A percentile compares a stretch with the other conserved stretches of the same genome.
Evolutionary conservation across 352 stramenopile genomes (phyloP).

Genomic region (Chrysophaeum taylorii): DNA sequence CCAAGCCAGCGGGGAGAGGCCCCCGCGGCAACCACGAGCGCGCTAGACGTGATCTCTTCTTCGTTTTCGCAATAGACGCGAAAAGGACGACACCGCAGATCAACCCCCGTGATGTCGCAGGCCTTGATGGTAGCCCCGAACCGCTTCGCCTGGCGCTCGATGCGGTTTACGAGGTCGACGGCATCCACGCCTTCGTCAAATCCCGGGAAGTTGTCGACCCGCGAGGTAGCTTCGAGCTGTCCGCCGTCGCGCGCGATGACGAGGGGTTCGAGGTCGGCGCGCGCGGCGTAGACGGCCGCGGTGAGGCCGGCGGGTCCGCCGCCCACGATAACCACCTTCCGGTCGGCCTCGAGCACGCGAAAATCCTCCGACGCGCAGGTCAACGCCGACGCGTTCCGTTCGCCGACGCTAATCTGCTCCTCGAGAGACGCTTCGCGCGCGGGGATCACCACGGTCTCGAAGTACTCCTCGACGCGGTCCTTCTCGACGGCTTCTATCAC

Average conservation of each 20-base stretch:
- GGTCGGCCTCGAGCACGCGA: constrained; percentile 2
- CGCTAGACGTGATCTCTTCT: not conserved
- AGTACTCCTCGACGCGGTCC: not conserved
- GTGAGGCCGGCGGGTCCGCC: constrained; percentile 49
- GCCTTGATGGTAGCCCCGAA: not conserved
- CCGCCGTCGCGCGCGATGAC: constrained; percentile 52
- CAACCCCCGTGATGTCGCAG: not conserved
- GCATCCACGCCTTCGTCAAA: constrained; percentile 33
- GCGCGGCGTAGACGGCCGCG: constrained; percentile 56
- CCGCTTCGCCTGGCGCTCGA: constrained; percentile 4
- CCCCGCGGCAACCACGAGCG: constrained; percentile 47
- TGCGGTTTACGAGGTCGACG: not conserved
- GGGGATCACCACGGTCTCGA: not conserved
- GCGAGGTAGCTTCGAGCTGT: constrained; percentile 56
- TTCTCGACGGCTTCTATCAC: not conserved
- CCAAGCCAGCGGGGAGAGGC: constrained; percentile 37
- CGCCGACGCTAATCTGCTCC: not conserved
- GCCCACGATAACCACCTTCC: constrained; percentile 41
- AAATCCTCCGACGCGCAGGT: not conserved
- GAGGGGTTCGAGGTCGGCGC: constrained; percentile 45
- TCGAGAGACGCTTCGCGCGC: not conserved
- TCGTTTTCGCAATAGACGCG: constrained; percentile 4
- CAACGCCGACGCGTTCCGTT: not conserved
- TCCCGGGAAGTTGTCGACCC: constrained; percentile 64
- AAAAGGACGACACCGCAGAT: not conserved